Evolutionary conservation across 768 basidiomycete species (phyloP), one percentile per base, ranked within the genome.

Genomic region (Mycena polygramma): DNA sequence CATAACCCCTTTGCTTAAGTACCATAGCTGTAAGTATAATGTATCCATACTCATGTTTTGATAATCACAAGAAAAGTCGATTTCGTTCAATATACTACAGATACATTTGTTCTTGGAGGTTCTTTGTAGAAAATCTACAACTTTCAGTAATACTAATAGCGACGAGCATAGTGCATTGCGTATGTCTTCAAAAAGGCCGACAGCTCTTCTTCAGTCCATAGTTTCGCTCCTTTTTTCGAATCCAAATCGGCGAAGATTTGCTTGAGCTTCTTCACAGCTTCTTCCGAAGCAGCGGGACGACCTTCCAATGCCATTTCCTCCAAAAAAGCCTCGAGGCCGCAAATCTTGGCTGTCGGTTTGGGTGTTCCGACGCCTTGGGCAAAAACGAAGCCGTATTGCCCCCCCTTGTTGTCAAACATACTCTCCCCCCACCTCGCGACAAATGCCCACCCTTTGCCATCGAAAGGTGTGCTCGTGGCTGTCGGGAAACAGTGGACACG

Each of bases 281-380:
- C 30, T 22, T 68, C 65, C 35, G 74, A 54, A 13, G 75, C 71
- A 51, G 63, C 19, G 7, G 77, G 74, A 9, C 75, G 69, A 15
- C 77, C 79, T 61, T 79, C 75, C 26, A 59, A 51, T 51, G 67
- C 73, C 73, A 78, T 77, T 52, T 71, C 75, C 20, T 58, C 24
- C 57, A 79, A 59, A 59, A 77, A 81, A 2, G 63, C 67, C 0
- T 39, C 17, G 17, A 79, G 41, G 63, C 72, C 71, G 43, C 52
- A 71, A 22, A 70, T 62, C 60, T 36, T 62, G 19, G 26, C 49
- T 46, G 68, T 65, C 26, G 39, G 67, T 43, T 41, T 66, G 57
- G 17, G 37, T 62, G 15, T 62, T n/a, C 24, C 3, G 3, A 20
- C 4, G 41, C 52, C 62, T 15, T 41, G 5, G 15, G 68, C 26